These are phyloP conservation scores for Gelatoporia subvermispora DNA, from an alignment of 768 basidiomycete genomes.

Conservation along the genomic window DNA sequence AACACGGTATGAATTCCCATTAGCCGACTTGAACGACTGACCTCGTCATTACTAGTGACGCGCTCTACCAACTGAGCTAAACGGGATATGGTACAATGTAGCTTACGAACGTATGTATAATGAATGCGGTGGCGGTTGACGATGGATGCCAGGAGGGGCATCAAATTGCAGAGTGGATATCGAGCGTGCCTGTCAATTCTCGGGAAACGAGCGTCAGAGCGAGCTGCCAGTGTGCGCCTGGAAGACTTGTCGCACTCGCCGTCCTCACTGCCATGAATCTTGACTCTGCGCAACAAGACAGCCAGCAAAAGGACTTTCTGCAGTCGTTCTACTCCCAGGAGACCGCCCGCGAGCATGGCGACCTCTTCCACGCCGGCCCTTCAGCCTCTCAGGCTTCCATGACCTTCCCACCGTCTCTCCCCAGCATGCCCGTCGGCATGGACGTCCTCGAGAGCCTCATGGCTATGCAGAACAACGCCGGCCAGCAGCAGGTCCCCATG, in stretches of 20 bases:
- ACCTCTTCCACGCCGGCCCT: conserved; percentile 12
- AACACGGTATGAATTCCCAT: conserved; percentile 23
- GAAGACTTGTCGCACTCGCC: too few relatives aligned
- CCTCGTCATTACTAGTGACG: conserved; percentile 69
- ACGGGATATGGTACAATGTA: background rate
- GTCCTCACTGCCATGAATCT: conserved; percentile 5
- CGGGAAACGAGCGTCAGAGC: too few relatives aligned
- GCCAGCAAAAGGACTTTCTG: conserved; percentile 26
- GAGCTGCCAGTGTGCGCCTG: too few relatives aligned
- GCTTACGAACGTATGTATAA: too few relatives aligned
- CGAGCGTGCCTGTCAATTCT: too few relatives aligned
- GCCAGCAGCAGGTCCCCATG: conserved; percentile 15
- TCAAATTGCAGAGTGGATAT: too few relatives aligned
- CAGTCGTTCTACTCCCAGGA: conserved; percentile 22
- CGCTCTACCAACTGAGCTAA: conserved; percentile 49
- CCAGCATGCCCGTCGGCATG: conserved; percentile 32
- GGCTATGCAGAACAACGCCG: conserved; percentile 36
- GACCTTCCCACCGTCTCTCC: conserved; percentile 12
- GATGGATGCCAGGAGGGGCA: too few relatives aligned
- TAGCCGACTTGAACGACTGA: conserved; percentile 63
- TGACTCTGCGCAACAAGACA: conserved; percentile 7
- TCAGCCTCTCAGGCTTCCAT: conserved; percentile 14
- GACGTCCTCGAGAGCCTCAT: conserved; percentile 49
- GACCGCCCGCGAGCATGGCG: conserved; percentile 12
- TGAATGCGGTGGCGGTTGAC: too few relatives aligned